phyloP scores from a whole-genome alignment of 2,329 filamentous ascomycete species.

The Bipolaris sorokiniana region DNA sequence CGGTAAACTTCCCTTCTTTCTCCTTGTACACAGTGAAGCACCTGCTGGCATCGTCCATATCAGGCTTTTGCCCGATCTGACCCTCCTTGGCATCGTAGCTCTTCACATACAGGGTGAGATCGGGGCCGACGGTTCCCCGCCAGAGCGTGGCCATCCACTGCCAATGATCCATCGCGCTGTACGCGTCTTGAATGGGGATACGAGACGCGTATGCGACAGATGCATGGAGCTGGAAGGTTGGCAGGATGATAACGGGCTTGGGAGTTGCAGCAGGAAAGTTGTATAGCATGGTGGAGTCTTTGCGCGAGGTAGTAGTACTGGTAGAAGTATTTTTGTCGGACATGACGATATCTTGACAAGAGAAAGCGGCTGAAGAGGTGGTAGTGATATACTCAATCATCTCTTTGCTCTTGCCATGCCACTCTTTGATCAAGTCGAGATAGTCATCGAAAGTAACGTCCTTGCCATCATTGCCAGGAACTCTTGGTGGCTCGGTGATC shows the following conservation, averaged over 20 bases:
- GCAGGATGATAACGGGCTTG: constrained; percentile 76
- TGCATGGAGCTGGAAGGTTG: constrained; percentile 78
- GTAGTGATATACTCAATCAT: constrained; percentile 66
- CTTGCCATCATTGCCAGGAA: constrained; percentile 41
- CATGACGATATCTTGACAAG: constrained; percentile 5
- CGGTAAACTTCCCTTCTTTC: constrained; percentile 45
- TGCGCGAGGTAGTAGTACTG: constrained; percentile 11
- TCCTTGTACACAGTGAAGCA: constrained; percentile 49
- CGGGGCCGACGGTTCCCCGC: constrained; percentile 82
- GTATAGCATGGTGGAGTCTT: constrained; percentile 27
- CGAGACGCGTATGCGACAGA: constrained; percentile 76
- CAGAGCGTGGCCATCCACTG: constrained; percentile 96
- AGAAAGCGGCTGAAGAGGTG: constrained; percentile 10
- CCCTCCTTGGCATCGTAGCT: constrained; percentile 38
- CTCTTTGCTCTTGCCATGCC: constrained; percentile 77
- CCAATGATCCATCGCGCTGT: constrained; percentile 89
- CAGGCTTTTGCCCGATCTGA: constrained; percentile 46
- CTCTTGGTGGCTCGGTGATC: constrained; percentile 57
- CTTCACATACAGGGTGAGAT: constrained; percentile 74
- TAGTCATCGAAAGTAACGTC: constrained; percentile 60
- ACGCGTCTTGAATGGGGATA: constrained; percentile 77
- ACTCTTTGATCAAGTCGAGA: constrained; percentile 70
- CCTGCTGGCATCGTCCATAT: constrained; percentile 50
- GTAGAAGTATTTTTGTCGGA: constrained; percentile 24
- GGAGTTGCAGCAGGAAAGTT: constrained; percentile 12